phyloP scores from a whole-genome alignment of 257 asterid species.

The Linaria vulgaris region DNA sequence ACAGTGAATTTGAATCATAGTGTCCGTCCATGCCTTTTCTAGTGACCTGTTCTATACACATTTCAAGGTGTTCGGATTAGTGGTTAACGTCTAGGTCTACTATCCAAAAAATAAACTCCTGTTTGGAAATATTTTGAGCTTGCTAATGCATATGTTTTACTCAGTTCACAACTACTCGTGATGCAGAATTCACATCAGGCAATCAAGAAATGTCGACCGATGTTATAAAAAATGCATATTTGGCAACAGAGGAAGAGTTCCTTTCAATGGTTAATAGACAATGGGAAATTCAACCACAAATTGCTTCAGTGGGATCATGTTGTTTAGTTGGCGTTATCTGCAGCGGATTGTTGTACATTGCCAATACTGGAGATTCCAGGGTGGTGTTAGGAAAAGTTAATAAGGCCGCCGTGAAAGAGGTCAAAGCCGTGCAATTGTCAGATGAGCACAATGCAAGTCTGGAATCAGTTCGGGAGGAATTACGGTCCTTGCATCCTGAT shows the following conservation, averaged over 20 bases:
- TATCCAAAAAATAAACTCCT: too few species aligned
- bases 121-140: constrained; percentile 2
- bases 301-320: constrained; percentile 87
- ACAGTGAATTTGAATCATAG: too few species aligned
- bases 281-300: constrained; percentile 64
- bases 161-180: constrained; percentile 41
- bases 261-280: constrained; percentile 61
- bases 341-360: constrained; percentile 57
- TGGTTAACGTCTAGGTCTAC: too few species aligned
- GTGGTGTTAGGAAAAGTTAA: constrained; percentile 65
- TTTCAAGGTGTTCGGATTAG: too few species aligned
- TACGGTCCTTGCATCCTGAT: neutral
- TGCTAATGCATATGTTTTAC: constrained; percentile 32
- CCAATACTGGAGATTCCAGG: constrained; percentile 84
- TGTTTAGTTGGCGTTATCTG: constrained; percentile 77
- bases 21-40: too few species aligned
- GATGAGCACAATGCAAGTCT: neutral
- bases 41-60: too few species aligned
- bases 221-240: constrained; percentile 63
- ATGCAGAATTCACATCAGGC: constrained; percentile 64
- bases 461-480: constrained; percentile 1
- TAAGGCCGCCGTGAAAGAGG: constrained; percentile 35
- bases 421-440: constrained; percentile 36
- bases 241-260: constrained; percentile 79
- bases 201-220: constrained; percentile 70